These are phyloP conservation scores for Chionographis japonica DNA, from an alignment of 106 monocot species.

Conservation along the genomic window DNA sequence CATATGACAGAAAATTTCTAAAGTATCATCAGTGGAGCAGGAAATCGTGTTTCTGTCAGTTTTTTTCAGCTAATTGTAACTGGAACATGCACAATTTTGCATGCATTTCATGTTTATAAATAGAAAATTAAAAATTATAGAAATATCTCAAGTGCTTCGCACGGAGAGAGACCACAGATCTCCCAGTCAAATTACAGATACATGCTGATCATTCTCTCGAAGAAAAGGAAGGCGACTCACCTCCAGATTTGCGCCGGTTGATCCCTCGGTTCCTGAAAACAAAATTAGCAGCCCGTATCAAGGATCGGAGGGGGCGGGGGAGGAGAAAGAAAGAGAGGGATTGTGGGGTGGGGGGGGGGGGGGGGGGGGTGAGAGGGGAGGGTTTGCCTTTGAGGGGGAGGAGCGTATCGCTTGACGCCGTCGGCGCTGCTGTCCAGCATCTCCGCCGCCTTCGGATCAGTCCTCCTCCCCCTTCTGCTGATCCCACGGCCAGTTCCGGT, in stretches of 20 bases:
- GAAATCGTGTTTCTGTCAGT: no score
- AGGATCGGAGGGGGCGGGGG: not conserved
- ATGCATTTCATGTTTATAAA: no score
- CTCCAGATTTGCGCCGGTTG: conserved; percentile 48
- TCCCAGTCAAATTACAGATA: not conserved
- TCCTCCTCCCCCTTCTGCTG: no score
- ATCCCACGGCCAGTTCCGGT: no score
- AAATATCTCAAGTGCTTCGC: not conserved
- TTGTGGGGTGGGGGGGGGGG: no score
- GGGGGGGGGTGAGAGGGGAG: no score
- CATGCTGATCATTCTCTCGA: not conserved
- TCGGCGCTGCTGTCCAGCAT: conserved; percentile 47
- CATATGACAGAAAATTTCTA: no score
- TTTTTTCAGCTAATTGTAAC: no score
- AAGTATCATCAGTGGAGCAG: no score
- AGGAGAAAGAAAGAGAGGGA: no score
- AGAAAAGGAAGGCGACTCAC: conserved; percentile 11
- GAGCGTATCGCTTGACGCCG: conserved; percentile 33
- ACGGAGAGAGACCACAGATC: not conserved
- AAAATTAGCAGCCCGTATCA: not conserved
- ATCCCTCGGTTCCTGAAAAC: conserved; percentile 36
- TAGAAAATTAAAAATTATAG: no score
- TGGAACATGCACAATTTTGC: no score
- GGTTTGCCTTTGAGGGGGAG: conserved; percentile 36
- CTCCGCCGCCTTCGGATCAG: not conserved